Conservation (phyloP, 805 yeast species). For the Candida gorgasii region DNA sequence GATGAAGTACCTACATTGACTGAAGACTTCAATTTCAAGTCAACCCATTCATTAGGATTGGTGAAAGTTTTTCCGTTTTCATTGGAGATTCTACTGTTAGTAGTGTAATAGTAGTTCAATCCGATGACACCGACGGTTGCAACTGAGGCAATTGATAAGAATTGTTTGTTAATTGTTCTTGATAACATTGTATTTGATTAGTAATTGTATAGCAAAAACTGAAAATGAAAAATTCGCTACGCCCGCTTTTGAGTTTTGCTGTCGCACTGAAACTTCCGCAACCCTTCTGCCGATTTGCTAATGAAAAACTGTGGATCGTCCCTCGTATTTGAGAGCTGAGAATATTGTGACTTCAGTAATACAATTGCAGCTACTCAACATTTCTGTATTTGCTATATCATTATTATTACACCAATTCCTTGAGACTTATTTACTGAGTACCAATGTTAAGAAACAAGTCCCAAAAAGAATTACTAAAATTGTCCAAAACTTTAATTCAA, state of each 20-base stretch:
- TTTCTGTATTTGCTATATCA: no score
- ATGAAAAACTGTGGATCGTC: neutral
- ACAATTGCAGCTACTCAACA: no score
- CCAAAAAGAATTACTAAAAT: constrained; percentile 46
- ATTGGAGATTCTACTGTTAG: constrained; percentile 27
- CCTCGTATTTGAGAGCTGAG: neutral
- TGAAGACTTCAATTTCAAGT: constrained; percentile 55
- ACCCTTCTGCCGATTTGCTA: neutral
- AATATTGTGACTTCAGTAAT: no score
- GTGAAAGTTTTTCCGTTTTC: constrained; percentile 50
- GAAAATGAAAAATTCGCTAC: neutral
- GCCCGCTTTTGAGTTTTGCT: neutral
- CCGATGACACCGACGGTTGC: constrained; percentile 36
- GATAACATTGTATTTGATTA: constrained; percentile 17
- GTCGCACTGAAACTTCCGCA: neutral
- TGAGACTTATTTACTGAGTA: no score
- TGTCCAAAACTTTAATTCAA: constrained; percentile 64
- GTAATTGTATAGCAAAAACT: neutral
- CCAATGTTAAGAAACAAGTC: constrained; percentile 27
- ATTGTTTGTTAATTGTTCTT: constrained; percentile 27
- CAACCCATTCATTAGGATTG: constrained; percentile 71
- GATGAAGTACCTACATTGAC: constrained; percentile 60
- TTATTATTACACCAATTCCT: no score
- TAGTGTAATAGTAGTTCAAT: constrained; percentile 29
- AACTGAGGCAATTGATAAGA: constrained; percentile 29